phyloP scores from a whole-genome alignment of 352 stramenopile genomes.

The Pythium aristosporum region DNA sequence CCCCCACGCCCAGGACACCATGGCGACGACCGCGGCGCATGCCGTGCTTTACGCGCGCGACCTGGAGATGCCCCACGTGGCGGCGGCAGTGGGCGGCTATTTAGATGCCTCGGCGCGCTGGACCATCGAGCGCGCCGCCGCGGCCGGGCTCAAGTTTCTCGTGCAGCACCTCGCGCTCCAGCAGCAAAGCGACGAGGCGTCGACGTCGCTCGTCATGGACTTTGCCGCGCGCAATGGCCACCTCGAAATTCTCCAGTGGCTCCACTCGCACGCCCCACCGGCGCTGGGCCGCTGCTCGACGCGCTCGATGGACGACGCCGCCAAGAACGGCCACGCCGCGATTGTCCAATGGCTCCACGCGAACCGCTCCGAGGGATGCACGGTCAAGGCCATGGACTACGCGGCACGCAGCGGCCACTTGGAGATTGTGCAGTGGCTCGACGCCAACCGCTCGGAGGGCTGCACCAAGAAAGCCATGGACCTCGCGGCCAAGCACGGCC shows the following conservation, averaged over 20 bases:
- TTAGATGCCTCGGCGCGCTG: constrained; percentile 57
- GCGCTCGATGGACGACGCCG: constrained; percentile 64
- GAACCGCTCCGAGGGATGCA: constrained; percentile 68
- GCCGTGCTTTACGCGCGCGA: constrained; percentile 44
- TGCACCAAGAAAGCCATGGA: constrained; percentile 54
- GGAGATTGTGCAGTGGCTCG: constrained; percentile 60
- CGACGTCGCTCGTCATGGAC: constrained; percentile 60
- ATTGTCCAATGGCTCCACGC: constrained; percentile 71
- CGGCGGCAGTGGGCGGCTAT: constrained; percentile 39
- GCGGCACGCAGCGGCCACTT: constrained; percentile 53
- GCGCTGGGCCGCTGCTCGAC: constrained; percentile 43
- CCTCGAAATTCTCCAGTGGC: constrained; percentile 73
- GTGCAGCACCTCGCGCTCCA: constrained; percentile 62
- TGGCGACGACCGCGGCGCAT: constrained; percentile 55
- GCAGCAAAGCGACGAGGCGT: constrained; percentile 29
- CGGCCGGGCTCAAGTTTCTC: constrained; percentile 59
- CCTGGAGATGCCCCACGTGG: constrained; percentile 64
- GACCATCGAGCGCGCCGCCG: constrained; percentile 64
- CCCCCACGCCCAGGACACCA: constrained; percentile 12
- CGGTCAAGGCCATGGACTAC: constrained; percentile 60
- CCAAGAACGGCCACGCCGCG: constrained; percentile 55
- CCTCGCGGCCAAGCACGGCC: constrained; percentile 52
- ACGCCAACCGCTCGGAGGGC: constrained; percentile 45
- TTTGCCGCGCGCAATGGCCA: constrained; percentile 68
- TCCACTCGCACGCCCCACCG: constrained; percentile 40